Conservation (phyloP, 306 rosid genomes). For the Sicyos edulis region DNA sequence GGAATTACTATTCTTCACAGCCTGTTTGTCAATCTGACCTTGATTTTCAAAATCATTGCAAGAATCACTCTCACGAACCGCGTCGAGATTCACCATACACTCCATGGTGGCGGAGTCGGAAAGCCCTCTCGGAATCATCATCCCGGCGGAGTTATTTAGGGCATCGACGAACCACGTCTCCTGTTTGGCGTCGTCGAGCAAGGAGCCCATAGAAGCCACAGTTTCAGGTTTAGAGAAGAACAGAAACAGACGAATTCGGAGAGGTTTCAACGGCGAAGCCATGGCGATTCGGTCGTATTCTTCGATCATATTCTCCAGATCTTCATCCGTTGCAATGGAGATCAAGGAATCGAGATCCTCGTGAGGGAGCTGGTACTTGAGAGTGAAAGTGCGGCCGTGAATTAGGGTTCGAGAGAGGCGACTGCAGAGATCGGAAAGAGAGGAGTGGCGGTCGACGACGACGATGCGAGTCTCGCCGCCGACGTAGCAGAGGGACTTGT, state of each 20-base stretch:
- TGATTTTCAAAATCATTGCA: conserved; percentile 58
- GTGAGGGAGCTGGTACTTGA: conserved; percentile 78
- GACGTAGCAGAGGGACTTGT: conserved; percentile 78
- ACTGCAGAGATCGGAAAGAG: conserved; percentile 50
- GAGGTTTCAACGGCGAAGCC: conserved; percentile 38
- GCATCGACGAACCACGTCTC: conserved; percentile 97
- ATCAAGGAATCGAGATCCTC: conserved; percentile 81
- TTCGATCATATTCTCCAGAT: conserved; percentile 87
- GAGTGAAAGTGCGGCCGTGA: conserved; percentile 64
- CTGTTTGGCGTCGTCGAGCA: conserved; percentile 71
- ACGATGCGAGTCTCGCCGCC: conserved; percentile 90
- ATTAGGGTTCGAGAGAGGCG: conserved; percentile 66
- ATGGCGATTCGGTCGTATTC: conserved; percentile 61
- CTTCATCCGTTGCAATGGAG: conserved; percentile 70
- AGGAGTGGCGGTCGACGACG: conserved; percentile 57
- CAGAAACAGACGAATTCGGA: conserved; percentile 62
- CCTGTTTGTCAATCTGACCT: conserved; percentile 33
- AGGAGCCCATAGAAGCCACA: conserved; percentile 66
- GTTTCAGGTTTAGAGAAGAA: conserved; percentile 73
- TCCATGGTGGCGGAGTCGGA: conserved; percentile 63
- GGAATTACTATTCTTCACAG: conserved; percentile 26
- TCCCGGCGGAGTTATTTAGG: conserved; percentile 54
- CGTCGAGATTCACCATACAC: conserved; percentile 47
- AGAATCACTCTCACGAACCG: conserved; percentile 46
- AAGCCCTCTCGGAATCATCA: conserved; percentile 35